Evolutionary conservation across 1,284 basidiomycete species (phyloP), one percentile per base, ranked within the genome.

Genomic region (Vanrija sp.): DNA sequence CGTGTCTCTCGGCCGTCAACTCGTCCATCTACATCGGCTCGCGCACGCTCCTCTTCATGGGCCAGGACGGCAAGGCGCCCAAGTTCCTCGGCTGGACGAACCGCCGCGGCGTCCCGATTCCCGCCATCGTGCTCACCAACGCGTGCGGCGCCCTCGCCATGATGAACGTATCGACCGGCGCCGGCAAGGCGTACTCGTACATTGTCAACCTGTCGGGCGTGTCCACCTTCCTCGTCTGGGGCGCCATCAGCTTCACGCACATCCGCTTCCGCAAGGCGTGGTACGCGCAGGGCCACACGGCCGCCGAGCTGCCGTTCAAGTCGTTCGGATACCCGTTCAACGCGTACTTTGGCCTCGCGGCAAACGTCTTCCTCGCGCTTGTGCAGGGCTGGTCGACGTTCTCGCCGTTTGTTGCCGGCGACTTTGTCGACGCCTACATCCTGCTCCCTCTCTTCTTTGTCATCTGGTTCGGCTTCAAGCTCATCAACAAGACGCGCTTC

Each of bases 211-310:
- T 69, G 19, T 60, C 64, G 0, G 65, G 64, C 26, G 63, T 67
- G 34, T 53, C 54, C 18, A 63, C 65, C 0, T 67, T 69, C 55
- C 43, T 69, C 46, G 58, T 60, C 16, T 69, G 67, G 67, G 58
- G 54, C n/a, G 29, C 51, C 7, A 69, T 67, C 51, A 54, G 60
- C 23, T 58, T 62, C 43, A 58, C 58, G 39, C 65, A 69, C 56
- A 75, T 78, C 51, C 75, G 78, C 21, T 80, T 80, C 75, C 67
- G 78, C 19, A 44, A 47, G 28, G 80, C 77, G 0, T 79, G 78
- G 78, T 52, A 60, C 38, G 59, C 62, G 21, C 76, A 65, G 61
- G 76, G 76, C 18, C 69, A 74, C 63, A 61, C 69, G 5, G 48
- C 74, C 38, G 69, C 72, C 49, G 78, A 80, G 65, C 73, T 81